Base-by-base conservation (phyloP, 805 yeast species). In the Candida piceae region DNA sequence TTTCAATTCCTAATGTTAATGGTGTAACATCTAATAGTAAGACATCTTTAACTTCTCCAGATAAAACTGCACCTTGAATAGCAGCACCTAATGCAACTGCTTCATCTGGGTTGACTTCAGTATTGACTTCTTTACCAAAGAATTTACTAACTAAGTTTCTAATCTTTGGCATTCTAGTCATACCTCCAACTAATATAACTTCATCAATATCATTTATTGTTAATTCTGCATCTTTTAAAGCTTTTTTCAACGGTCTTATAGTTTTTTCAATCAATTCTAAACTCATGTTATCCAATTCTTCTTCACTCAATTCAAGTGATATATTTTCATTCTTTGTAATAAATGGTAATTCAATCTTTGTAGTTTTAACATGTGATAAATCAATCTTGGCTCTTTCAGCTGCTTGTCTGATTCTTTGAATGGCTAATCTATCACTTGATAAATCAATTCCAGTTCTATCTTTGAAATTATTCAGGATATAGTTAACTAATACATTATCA, bases 11-110 rank as follows among this genome's bases (percentile, higher is more conserved):
- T 46, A 88, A 74, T 29, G 93, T 82, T 57, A 84, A 72, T 45
- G 94, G 94, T 31, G 93, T 84, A 38, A 84, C 94, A 67, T 88
- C 97, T 56, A 88, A 76, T 52, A 88, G 70, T 48, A 88, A 75
- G 49, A 88, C 95, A 59, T 88, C 95, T 62, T 84, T 85, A 49
- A 88, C 95, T 66, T 86, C 95, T 65, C 97, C 97, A 41, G 95
- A 84, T 47, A 88, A 72, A 46, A 88, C 95, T 56, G 95, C 97
- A 67, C 96, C 97, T 72, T 88, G 97, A 54, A 88, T 89, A 41
- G 96, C 96, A 48, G 97, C 97, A 69, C 97, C 97, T 67, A 88
- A 79, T 51, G 94, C 93, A 44, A 84, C 94, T 32, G 94, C 94
- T 72, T 84, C 94, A 60, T 84, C 94, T 34, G 97, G 97, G 78